Percentiles rank a stretch among this genome's conserved stretches.
phyloP scores from a whole-genome alignment of 257 asterid genomes.

The Haberlea rhodopensis region DNA sequence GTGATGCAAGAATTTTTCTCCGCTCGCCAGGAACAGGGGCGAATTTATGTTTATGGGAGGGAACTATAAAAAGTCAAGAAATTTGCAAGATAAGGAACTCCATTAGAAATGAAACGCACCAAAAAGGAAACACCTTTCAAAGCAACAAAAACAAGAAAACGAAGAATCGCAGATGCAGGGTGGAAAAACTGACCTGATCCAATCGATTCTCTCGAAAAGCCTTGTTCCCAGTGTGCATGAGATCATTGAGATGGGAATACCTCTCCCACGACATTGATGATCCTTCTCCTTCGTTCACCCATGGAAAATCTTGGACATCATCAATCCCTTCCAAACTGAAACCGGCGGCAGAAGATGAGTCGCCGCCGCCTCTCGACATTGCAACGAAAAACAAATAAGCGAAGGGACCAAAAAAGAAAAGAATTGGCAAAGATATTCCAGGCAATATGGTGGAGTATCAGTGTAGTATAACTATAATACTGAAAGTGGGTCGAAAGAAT shows the following conservation, averaged over 20 bases:
- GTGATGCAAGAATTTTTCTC: neutral
- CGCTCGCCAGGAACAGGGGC: neutral
- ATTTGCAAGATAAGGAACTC: too few relatives aligned
- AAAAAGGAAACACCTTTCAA: too few relatives aligned
- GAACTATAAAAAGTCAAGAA: too few relatives aligned
- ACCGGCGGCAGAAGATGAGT: conserved; percentile 35
- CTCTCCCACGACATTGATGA: conserved; percentile 67
- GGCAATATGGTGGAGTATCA: neutral
- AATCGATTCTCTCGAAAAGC: conserved; percentile 66
- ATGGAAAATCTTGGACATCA: conserved; percentile 62
- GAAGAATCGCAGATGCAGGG: too few relatives aligned
- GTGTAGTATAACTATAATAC: neutral
- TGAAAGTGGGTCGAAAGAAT: too few relatives aligned
- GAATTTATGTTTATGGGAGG: too few relatives aligned
- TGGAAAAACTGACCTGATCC: conserved; percentile 57
- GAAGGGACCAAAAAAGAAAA: neutral
- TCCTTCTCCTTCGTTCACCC: conserved; percentile 65
- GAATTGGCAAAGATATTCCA: neutral
- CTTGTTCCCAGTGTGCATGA: conserved; percentile 61
- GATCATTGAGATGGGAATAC: conserved; percentile 49
- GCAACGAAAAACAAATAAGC: neutral
- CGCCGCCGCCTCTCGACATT: conserved; percentile 34
- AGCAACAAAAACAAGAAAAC: too few relatives aligned
- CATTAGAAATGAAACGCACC: too few relatives aligned
- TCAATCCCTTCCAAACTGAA: conserved; percentile 62